Evolutionary conservation across 1,284 basidiomycete genomes (phyloP).

Genomic region (Schizopora paradoxa): DNA sequence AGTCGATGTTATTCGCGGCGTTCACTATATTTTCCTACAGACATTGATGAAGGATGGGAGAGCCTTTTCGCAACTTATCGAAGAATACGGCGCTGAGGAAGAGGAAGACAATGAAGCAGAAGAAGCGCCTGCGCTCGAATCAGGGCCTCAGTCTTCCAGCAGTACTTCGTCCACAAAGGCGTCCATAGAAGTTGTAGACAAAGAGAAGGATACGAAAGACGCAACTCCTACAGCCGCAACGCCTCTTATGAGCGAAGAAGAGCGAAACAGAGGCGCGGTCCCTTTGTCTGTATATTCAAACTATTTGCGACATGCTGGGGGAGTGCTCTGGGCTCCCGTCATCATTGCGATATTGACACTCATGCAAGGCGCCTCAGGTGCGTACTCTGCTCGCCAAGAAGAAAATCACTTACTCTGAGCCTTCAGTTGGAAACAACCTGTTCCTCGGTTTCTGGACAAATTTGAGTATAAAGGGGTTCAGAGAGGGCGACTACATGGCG

Average conservation of each 20-base stretch:
- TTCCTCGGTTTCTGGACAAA: slow-evolving; percentile 39
- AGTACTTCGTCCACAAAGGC: slow-evolving; percentile 51
- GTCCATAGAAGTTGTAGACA: slow-evolving; percentile 15
- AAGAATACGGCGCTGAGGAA: slow-evolving; percentile 51
- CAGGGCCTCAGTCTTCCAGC: slow-evolving; percentile 20
- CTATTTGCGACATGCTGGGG: slow-evolving; percentile 41
- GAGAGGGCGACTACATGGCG: slow-evolving; percentile 58
- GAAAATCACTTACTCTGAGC: no score
- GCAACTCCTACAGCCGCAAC: slow-evolving; percentile 15
- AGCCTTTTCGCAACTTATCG: slow-evolving; percentile 55
- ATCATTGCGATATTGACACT: slow-evolving; percentile 20
- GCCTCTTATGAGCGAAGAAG: slow-evolving; percentile 48
- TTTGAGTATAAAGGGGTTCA: slow-evolving; percentile 39
- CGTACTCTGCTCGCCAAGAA: slow-evolving; percentile 2
- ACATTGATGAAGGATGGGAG: slow-evolving; percentile 47
- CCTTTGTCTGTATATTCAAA: slow-evolving; percentile 44
- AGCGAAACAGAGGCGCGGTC: slow-evolving; percentile 51
- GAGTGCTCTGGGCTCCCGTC: slow-evolving; percentile 19
- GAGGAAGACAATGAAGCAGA: slow-evolving; percentile 26
- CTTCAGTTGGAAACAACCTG: slow-evolving; percentile 34
- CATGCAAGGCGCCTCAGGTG: slow-evolving; percentile 24
- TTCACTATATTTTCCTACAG: slow-evolving; percentile 24
- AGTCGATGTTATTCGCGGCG: slow-evolving; percentile 7
- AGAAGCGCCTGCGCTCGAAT: slow-evolving; percentile 20
- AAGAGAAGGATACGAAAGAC: slow-evolving; percentile 19